These are phyloP conservation scores for Castanea mollissima DNA, from an alignment of 306 rosid genomes.

Conservation along the genomic window DNA sequence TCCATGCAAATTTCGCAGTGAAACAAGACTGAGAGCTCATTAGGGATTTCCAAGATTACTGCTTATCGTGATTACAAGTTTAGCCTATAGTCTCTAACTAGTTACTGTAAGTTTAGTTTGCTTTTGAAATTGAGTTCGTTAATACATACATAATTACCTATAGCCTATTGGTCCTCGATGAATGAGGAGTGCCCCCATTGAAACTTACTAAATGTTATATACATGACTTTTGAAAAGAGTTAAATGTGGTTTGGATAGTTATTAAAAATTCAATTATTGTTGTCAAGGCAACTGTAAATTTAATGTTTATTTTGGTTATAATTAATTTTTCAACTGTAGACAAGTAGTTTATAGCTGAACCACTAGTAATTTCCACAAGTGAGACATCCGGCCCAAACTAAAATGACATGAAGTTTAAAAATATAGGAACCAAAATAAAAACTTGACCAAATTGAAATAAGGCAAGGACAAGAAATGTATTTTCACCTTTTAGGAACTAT, in stretches of 20 bases:
- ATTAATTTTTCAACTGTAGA: neutral
- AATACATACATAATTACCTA: neutral
- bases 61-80: constrained; percentile 32
- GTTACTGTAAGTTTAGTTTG: neutral
- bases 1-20: constrained; percentile 40
- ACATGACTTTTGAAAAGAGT: neutral
- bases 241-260: neutral
- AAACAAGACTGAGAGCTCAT: constrained; percentile 32
- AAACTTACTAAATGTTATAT: neutral
- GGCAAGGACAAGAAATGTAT: too few species aligned
- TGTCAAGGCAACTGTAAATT: neutral
- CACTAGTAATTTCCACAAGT: too few species aligned
- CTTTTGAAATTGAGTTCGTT: neutral
- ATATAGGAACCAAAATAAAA: too few species aligned
- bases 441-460: too few species aligned
- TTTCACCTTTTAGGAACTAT: too few species aligned
- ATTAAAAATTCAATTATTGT: neutral
- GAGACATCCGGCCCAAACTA: too few species aligned
- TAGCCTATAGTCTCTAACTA: neutral
- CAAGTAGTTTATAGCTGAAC: too few species aligned
- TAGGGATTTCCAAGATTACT: constrained; percentile 28
- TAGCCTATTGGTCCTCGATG: neutral
- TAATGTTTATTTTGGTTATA: neutral
- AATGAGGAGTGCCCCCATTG: neutral
- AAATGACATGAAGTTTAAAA: too few species aligned